Evolutionary conservation across 1,139 yeast genomes (phyloP).

Genomic region (Meyerozyma sp.): DNA sequence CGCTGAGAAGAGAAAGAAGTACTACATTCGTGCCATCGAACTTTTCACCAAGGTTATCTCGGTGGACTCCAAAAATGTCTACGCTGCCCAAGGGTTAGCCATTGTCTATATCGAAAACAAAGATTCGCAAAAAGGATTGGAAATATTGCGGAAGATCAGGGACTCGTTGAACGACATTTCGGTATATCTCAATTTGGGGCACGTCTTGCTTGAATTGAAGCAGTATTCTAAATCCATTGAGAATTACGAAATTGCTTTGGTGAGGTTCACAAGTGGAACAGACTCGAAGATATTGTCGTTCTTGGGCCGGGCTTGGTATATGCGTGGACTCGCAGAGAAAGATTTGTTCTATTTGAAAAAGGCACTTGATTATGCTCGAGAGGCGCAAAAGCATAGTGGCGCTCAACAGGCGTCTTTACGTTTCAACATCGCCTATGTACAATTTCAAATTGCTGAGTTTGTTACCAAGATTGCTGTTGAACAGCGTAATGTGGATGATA

Average conservation of each 20-base stretch:
- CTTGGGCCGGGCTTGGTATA: conserved; percentile 87
- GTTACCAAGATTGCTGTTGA: conserved; percentile 58
- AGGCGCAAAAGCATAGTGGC: conserved; percentile 43
- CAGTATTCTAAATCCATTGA: conserved; percentile 87
- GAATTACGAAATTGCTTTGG: conserved; percentile 74
- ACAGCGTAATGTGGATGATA: conserved; percentile 57
- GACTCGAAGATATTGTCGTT: conserved; percentile 65
- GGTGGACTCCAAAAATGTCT: conserved; percentile 79
- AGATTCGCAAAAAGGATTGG: conserved; percentile 71
- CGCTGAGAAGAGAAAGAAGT: conserved; percentile 66
- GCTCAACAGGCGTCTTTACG: conserved; percentile 42
- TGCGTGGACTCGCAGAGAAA: conserved; percentile 70
- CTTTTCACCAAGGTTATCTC: conserved; percentile 83
- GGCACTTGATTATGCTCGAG: conserved; percentile 57
- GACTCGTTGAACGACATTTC: conserved; percentile 85
- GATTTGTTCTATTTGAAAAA: conserved; percentile 53
- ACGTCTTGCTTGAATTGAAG: conserved; percentile 75
- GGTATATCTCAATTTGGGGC: conserved; percentile 81
- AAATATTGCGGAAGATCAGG: conserved; percentile 81
- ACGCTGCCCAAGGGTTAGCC: conserved; percentile 97
- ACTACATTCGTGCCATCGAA: conserved; percentile 84
- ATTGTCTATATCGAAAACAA: conserved; percentile 87
- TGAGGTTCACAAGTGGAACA: conserved; percentile 56
- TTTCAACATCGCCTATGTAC: conserved; percentile 80
- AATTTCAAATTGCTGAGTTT: conserved; percentile 83